phyloP scores from a whole-genome alignment of 2,329 filamentous ascomycete species.

The Clarireedia sp. region DNA sequence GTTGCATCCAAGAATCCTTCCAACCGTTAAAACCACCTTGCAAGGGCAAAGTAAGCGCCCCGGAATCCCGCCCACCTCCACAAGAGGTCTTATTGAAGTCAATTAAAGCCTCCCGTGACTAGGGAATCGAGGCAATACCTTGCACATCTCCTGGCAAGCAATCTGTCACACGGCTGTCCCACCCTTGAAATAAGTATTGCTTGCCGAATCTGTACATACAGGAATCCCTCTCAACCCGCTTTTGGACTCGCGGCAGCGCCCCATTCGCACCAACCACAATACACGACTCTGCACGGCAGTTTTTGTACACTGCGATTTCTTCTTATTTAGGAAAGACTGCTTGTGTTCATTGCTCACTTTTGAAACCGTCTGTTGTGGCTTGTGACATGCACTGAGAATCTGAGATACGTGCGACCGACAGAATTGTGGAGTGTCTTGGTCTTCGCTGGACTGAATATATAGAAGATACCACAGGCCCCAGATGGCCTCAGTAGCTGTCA shows the following conservation, averaged over 20 bases:
- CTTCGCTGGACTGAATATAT: background rate
- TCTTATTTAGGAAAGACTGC: background rate
- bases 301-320: conserved; percentile 1
- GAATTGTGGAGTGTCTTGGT: conserved; percentile 1
- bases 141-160: background rate
- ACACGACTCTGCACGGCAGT: conserved; percentile 1
- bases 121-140: background rate
- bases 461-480: background rate
- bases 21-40: background rate
- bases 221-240: background rate
- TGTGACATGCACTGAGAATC: background rate
- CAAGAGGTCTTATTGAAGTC: background rate
- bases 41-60: background rate
- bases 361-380: conserved; percentile 4
- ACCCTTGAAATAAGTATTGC: background rate
- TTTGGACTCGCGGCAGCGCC: background rate
- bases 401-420: background rate
- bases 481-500: background rate
- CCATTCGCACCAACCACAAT: background rate
- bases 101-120: background rate
- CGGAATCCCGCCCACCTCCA: background rate
- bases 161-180: background rate
- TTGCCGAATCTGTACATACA: background rate
- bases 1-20: background rate
- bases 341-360: conserved; percentile 4